Percentiles rank a stretch among this genome's conserved stretches.
Evolutionary conservation across 257 asterid species (phyloP).

Genomic region (Asclepias syriaca): DNA sequence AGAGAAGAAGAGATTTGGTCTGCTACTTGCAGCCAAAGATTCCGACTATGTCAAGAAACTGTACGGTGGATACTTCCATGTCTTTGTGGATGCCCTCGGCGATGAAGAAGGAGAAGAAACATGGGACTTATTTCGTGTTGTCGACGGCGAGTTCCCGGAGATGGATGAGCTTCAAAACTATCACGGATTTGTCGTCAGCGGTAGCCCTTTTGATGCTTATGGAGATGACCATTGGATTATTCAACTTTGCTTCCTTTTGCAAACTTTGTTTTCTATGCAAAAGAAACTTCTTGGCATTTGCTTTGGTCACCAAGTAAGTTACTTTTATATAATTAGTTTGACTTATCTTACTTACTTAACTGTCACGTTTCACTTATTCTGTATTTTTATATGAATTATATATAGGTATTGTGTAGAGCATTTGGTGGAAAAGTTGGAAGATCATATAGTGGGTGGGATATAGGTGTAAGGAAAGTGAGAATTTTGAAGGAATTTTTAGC

Average conservation of each 20-base stretch:
- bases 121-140: slow-evolving; percentile 60
- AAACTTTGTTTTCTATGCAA: slow-evolving; percentile 39
- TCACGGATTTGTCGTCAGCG: slow-evolving; percentile 61
- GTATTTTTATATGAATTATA: too few species aligned
- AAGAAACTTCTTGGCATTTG: slow-evolving; percentile 76
- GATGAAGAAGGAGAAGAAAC: slow-evolving; percentile 57
- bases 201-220: slow-evolving; percentile 67
- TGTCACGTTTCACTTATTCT: too few species aligned
- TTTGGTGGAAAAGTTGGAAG: slow-evolving; percentile 67
- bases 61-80: slow-evolving; percentile 56
- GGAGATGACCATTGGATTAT: slow-evolving; percentile 55
- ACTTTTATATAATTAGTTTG: too few species aligned
- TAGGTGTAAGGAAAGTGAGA: slow-evolving; percentile 57
- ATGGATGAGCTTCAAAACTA: slow-evolving; percentile 33
- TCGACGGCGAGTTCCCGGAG: slow-evolving; percentile 55
- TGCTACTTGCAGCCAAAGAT: slow-evolving; percentile 48
- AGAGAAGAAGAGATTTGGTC: slow-evolving; percentile 46
- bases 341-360: too few species aligned
- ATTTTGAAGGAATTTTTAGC: slow-evolving; percentile 38
- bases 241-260: slow-evolving; percentile 47
- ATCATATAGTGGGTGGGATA: slow-evolving; percentile 63
- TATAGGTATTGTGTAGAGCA: slow-evolving; percentile 58
- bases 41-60: slow-evolving; percentile 56
- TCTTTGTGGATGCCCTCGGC: slow-evolving; percentile 46
- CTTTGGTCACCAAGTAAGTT: slow-evolving; percentile 63